These are phyloP conservation scores for Penicillium glabrum DNA, from an alignment of 2,329 filamentous ascomycete species.

Conservation along the genomic window DNA sequence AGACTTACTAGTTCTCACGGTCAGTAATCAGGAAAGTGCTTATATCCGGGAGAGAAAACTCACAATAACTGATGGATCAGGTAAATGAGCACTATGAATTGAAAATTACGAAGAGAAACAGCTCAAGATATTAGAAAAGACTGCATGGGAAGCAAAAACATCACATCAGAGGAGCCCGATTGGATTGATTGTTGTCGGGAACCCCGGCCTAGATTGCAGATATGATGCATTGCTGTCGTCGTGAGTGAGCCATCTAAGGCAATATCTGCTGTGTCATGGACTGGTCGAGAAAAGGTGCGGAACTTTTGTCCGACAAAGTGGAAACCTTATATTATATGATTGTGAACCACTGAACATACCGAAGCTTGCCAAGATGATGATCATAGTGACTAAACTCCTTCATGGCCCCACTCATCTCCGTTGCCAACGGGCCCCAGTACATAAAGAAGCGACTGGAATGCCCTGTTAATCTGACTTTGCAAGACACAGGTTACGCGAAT, in stretches of 20 bases:
- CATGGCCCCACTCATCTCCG: neutral
- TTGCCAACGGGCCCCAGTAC: neutral
- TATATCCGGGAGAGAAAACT: neutral
- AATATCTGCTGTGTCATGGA: neutral
- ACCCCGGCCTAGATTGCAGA: neutral
- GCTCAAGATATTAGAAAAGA: neutral
- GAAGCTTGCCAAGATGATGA: neutral
- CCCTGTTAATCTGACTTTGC: no score
- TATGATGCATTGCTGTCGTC: constrained; percentile 25
- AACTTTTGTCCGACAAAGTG: constrained; percentile 13
- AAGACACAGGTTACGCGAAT: no score
- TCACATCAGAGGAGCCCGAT: neutral
- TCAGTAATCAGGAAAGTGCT: neutral
- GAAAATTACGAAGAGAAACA: neutral
- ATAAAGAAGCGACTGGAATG: neutral
- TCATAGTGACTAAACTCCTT: constrained; percentile 19
- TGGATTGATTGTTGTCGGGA: neutral
- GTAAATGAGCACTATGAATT: neutral
- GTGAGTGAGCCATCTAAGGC: neutral
- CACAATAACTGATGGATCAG: neutral
- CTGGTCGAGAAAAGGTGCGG: constrained; percentile 4
- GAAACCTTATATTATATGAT: neutral
- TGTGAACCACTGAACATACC: neutral
- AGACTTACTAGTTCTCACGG: neutral
- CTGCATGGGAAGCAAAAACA: neutral